phyloP scores from a whole-genome alignment of 2,329 filamentous ascomycete genomes.

The Plenodomus lindquistii region DNA sequence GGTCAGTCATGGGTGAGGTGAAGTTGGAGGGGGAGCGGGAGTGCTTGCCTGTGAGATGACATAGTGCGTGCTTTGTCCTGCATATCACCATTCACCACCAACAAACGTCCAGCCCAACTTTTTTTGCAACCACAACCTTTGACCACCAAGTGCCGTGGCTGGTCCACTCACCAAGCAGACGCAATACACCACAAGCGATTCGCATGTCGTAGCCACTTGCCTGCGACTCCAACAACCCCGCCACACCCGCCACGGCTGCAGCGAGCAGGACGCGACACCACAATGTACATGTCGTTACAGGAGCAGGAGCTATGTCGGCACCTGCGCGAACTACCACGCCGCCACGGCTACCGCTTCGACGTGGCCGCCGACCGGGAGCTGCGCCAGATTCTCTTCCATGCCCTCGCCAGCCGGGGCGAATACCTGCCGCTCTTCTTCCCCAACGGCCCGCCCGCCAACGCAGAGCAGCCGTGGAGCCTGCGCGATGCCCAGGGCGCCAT shows the following conservation, averaged over 20 bases:
- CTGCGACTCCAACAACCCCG: neutral
- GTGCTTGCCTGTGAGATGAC: slow-evolving; percentile 15
- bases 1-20: slow-evolving; percentile 7
- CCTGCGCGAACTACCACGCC: slow-evolving; percentile 75
- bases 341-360: slow-evolving; percentile 75
- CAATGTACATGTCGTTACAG: slow-evolving; percentile 56
- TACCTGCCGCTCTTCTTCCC: slow-evolving; percentile 84
- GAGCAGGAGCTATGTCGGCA: slow-evolving; percentile 84
- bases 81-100: slow-evolving; percentile 10
- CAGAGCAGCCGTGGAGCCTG: slow-evolving; percentile 70
- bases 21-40: neutral
- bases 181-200: slow-evolving; percentile 1
- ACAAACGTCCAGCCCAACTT: neutral
- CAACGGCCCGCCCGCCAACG: slow-evolving; percentile 63
- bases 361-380: slow-evolving; percentile 72
- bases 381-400: slow-evolving; percentile 80
- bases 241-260: slow-evolving; percentile 11
- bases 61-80: slow-evolving; percentile 14
- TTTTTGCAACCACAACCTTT: neutral
- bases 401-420: slow-evolving; percentile 75
- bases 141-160: slow-evolving; percentile 22
- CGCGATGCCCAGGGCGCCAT: slow-evolving; percentile 87
- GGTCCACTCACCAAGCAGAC: slow-evolving; percentile 12
- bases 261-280: slow-evolving; percentile 18
- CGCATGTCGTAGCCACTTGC: neutral